A percentile compares a stretch with the other conserved stretches of the same genome.
These are phyloP conservation scores for Sporothrix sp. DNA, from an alignment of 2,329 filamentous ascomycete species.

Conservation along the genomic window DNA sequence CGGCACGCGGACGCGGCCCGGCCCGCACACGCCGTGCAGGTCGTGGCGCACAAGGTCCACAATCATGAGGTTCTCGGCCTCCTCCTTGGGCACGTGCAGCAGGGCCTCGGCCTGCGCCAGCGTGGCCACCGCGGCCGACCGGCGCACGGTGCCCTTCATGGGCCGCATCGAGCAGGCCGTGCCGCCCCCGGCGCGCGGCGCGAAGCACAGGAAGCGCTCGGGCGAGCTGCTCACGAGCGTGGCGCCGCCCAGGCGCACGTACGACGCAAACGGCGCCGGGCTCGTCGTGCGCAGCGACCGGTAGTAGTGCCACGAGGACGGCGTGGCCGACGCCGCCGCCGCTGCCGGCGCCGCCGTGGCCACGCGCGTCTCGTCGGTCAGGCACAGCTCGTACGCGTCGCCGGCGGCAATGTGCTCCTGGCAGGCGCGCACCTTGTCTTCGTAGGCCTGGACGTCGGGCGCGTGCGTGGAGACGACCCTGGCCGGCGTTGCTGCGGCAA, in stretches of 20 bases:
- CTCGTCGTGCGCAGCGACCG: constrained; percentile 59
- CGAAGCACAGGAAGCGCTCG: constrained; percentile 62
- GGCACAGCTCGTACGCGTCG: constrained; percentile 76
- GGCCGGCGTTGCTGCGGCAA: not conserved
- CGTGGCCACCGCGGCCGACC: constrained; percentile 54
- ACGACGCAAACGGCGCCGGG: constrained; percentile 78
- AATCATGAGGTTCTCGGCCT: constrained; percentile 96
- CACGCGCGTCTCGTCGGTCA: constrained; percentile 66
- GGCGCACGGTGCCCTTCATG: constrained; percentile 95
- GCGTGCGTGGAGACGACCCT: constrained; percentile 24
- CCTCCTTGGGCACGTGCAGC: constrained; percentile 75
- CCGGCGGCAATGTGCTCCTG: constrained; percentile 64
- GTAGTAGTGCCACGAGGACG: constrained; percentile 60
- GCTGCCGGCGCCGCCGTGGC: constrained; percentile 17
- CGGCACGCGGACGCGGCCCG: constrained; percentile 61
- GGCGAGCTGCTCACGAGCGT: constrained; percentile 78
- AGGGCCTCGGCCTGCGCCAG: constrained; percentile 62
- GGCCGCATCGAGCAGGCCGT: constrained; percentile 70
- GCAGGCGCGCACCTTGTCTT: constrained; percentile 56
- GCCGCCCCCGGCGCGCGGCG: not conserved
- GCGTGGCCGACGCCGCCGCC: constrained; percentile 22
- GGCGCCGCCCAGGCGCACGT: constrained; percentile 56
- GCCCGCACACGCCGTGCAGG: constrained; percentile 72
- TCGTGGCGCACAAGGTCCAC: constrained; percentile 94
- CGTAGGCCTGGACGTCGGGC: constrained; percentile 45